phyloP scores from a whole-genome alignment of 2,329 filamentous ascomycete species.

The Cordyceps cicadae region DNA sequence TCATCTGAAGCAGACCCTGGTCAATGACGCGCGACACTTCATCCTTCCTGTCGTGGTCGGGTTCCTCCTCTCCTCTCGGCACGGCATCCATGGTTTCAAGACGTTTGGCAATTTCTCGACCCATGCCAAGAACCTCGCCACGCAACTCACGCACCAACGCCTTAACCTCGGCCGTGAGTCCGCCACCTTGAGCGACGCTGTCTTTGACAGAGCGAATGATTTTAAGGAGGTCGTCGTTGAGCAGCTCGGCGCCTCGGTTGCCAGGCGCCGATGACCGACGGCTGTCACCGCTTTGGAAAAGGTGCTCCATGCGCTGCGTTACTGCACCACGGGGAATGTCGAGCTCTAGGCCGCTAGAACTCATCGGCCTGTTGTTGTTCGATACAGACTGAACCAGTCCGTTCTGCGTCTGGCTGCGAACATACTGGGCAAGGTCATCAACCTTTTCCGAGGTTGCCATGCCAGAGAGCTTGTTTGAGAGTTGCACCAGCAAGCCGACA shows the following conservation, averaged over 20 bases:
- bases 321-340: conserved; percentile 28
- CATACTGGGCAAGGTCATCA: conserved; percentile 59
- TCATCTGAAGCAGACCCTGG: conserved; percentile 72
- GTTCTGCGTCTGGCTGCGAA: conserved; percentile 44
- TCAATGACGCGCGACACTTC: conserved; percentile 72
- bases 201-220: conserved; percentile 84
- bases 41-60: conserved; percentile 49
- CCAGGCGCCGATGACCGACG: conserved; percentile 38
- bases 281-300: conserved; percentile 34
- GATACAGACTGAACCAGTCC: conserved; percentile 28
- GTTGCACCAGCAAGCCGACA: conserved; percentile 58
- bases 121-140: conserved; percentile 91
- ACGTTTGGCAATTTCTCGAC: conserved; percentile 76
- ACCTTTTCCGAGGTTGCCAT: conserved; percentile 53
- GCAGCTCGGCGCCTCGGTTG: conserved; percentile 40
- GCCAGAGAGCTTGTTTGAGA: conserved; percentile 62
- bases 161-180: conserved; percentile 87
- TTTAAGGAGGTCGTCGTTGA: conserved; percentile 72
- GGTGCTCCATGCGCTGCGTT: conserved; percentile 33
- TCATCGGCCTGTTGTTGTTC: conserved; percentile 12
- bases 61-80: conserved; percentile 34
- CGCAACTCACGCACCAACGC: conserved; percentile 80
- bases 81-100: conserved; percentile 57
- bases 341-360: conserved; percentile 24
- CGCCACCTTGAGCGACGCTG: conserved; percentile 79